Evolutionary conservation across 192 early-diverging fungal species (phyloP), one percentile per base, ranked within the genome.

Genomic region (Podila verticillata): DNA sequence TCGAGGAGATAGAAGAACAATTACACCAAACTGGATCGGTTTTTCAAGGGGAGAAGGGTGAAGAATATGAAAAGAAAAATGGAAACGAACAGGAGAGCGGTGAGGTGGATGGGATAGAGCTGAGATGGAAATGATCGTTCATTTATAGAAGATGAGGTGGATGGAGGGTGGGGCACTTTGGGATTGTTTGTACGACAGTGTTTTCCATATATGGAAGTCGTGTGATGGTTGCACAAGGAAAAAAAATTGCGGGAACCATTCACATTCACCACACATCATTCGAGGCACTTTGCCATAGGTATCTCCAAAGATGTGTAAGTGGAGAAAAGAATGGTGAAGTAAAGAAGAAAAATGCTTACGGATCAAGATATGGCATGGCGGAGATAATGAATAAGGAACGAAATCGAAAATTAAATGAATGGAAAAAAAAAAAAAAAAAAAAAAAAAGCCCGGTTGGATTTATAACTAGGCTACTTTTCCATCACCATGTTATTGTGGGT

Each of bases 211-310:
- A 63, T 62, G 69, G 69, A 58, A 66, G 59, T 79, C 75, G 69
- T 54, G 75, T 72, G 75, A 72, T 79, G 68, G 69, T 67, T 68
- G 59, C 66, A 68, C 66, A 48, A 36, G 22, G 32, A 49, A 66
- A 56, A 57, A 31, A 49, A 32, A n/a, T 19, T 64, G 36, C 47
- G 28, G 22, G 28, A 7, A 22, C 29, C 28, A 32, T 22, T 62
- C 34, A 62, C 35, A 30, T 15, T 15, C 39, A 44, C 13, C 39
- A 15, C 3, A 44, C 13, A 44, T 44, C 13, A 44, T 17, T 12
- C 2, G 36, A 39, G 3, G 15, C 39, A 15, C 13, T 17, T 7
- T 44, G 39, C 7, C 39, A 15, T 1, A 15, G 39, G 13, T 15
- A 4, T 0, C 12, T 44, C 39, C 39, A 44, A 44, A 44, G 39